A percentile compares a stretch with the other conserved stretches of the same genome.
Conservation (phyloP, 345 rosid species). For the Trapa bicornis region DNA sequence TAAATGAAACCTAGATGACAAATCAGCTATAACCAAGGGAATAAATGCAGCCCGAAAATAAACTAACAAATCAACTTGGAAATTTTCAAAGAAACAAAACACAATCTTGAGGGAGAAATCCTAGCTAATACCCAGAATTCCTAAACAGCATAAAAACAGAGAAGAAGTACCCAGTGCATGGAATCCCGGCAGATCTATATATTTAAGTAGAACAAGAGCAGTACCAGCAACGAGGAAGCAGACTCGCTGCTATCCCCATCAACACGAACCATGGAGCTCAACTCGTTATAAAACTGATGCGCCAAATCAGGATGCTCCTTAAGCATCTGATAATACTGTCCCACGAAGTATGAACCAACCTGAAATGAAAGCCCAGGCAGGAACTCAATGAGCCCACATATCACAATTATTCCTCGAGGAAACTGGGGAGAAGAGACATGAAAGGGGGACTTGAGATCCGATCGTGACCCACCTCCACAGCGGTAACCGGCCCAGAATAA, state of each 20-base stretch:
- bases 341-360: conserved; percentile 96
- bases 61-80: background rate
- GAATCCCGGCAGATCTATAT: background rate
- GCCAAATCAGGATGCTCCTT: conserved; percentile 75
- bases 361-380: conserved; percentile 9
- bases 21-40: background rate
- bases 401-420: background rate
- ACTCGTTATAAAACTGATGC: conserved; percentile 73
- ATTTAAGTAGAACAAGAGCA: background rate
- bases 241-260: conserved; percentile 62
- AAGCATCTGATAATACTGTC: conserved; percentile 80
- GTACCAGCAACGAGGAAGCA: conserved; percentile 64
- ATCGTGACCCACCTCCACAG: conserved; percentile 32
- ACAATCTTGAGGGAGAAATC: background rate
- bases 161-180: background rate
- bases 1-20: background rate
- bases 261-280: conserved; percentile 59
- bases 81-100: background rate
- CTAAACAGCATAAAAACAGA: background rate
- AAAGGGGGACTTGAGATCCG: background rate
- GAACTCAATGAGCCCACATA: background rate
- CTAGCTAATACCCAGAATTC: background rate
- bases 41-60: no score
- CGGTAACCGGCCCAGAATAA: conserved; percentile 46
- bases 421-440: background rate